Evolutionary conservation across 768 basidiomycete species (phyloP).

Genomic region (Boletus edulis): DNA sequence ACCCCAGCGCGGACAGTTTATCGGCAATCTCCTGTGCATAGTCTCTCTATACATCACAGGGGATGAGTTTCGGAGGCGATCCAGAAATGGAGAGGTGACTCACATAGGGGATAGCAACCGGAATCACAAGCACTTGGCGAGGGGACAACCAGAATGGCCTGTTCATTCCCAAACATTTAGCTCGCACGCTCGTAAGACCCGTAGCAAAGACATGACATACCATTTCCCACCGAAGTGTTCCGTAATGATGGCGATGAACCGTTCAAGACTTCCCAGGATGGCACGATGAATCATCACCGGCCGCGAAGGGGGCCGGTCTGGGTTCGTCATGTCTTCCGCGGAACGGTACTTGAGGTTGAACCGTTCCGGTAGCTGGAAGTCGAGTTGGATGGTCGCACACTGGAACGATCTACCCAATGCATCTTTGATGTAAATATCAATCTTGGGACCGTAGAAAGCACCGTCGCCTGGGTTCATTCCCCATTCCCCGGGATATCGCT

Average conservation of each 20-base stretch:
- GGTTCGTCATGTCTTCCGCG: constrained; percentile 54
- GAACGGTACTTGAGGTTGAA: constrained; percentile 93
- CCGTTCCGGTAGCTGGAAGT: constrained; percentile 96
- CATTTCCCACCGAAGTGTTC: constrained; percentile 99
- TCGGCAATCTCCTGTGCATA: constrained; percentile 84
- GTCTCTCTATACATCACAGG: constrained; percentile 57
- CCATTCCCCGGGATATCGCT: constrained; percentile 87
- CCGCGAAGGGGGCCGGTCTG: constrained; percentile 55
- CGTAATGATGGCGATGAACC: constrained; percentile 95
- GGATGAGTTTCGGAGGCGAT: not conserved
- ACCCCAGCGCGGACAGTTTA: constrained; percentile 61
- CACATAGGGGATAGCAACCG: constrained; percentile 87
- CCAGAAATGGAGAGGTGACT: constrained; percentile 32
- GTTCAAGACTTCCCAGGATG: constrained; percentile 88
- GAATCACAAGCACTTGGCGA: constrained; percentile 93
- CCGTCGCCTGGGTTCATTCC: constrained; percentile 93
- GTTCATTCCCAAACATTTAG: not conserved
- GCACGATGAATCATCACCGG: constrained; percentile 99
- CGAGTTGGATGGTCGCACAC: constrained; percentile 97
- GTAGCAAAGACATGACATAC: constrained; percentile 39
- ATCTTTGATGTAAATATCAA: constrained; percentile 95
- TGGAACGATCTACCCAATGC: constrained; percentile 93
- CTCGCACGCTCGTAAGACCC: not conserved
- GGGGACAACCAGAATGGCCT: constrained; percentile 99
- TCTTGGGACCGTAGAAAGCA: constrained; percentile 99